Conservation (phyloP, 2,329 filamentous ascomycete genomes). For the Aspergillus persii region DNA sequence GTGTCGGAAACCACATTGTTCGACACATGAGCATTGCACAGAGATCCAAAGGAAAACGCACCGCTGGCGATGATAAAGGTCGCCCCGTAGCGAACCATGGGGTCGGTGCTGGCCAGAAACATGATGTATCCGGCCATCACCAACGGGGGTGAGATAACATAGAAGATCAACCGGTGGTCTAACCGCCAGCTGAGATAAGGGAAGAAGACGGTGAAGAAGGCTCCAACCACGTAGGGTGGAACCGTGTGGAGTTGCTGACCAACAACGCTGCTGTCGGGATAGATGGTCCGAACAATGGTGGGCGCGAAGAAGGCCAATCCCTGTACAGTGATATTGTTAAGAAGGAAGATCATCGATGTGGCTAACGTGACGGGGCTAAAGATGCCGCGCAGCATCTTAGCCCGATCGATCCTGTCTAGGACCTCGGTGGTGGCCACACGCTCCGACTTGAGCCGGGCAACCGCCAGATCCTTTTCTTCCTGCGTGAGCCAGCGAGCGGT, state of each 20-base stretch:
- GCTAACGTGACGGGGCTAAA: conserved; percentile 61
- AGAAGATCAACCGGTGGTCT: conserved; percentile 60
- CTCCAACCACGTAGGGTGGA: conserved; percentile 68
- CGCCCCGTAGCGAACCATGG: conserved; percentile 63
- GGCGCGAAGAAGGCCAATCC: conserved; percentile 69
- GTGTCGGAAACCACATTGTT: conserved; percentile 73
- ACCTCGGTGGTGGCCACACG: conserved; percentile 62
- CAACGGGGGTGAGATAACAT: conserved; percentile 59
- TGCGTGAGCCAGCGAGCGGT: conserved; percentile 65
- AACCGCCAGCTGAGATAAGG: conserved; percentile 61
- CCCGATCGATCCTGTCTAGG: conserved; percentile 60
- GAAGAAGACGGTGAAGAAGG: conserved; percentile 62
- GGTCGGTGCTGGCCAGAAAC: conserved; percentile 59
- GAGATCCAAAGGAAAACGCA: conserved; percentile 62
- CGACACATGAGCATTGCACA: conserved; percentile 66
- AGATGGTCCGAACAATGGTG: conserved; percentile 69
- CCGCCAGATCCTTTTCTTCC: conserved; percentile 65
- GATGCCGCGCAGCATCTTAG: conserved; percentile 62
- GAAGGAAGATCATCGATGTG: conserved; percentile 59
- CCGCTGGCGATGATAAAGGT: conserved; percentile 68
- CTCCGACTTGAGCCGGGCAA: conserved; percentile 67
- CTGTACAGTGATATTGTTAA: conserved; percentile 70
- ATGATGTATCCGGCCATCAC: conserved; percentile 70
- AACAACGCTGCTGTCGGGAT: conserved; percentile 56
- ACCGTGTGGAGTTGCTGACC: conserved; percentile 69